These are phyloP conservation scores for Benincasa hispida DNA, from an alignment of 306 rosid genomes.

Conservation along the genomic window DNA sequence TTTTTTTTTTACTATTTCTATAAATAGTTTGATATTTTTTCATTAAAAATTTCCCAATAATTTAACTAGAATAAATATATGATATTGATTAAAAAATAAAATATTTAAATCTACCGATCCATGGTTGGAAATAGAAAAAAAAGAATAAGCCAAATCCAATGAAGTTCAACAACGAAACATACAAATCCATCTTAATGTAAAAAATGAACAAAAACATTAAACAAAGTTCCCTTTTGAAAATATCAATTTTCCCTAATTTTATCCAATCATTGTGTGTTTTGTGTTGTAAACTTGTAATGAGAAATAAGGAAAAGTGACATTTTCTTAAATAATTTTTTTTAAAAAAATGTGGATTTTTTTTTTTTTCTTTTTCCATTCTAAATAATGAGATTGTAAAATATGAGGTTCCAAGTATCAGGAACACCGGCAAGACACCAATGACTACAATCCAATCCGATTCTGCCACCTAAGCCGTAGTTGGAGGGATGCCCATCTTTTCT, in stretches of 20 bases:
- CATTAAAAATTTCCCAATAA: too few species aligned
- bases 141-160: too few species aligned
- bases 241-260: neutral
- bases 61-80: too few species aligned
- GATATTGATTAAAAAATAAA: too few species aligned
- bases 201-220: neutral
- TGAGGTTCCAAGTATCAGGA: slow-evolving; percentile 89
- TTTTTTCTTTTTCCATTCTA: neutral
- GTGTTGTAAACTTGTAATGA: neutral
- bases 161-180: neutral
- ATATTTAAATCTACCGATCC: too few species aligned
- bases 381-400: slow-evolving; percentile 56
- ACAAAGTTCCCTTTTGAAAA: neutral
- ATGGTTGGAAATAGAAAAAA: too few species aligned
- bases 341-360: neutral
- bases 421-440: slow-evolving; percentile 97
- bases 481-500: slow-evolving; percentile 93
- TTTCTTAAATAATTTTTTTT: neutral
- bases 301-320: neutral
- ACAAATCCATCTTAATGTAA: neutral
- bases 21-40: too few species aligned
- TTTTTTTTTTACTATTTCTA: too few species aligned
- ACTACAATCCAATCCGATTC: slow-evolving; percentile 50
- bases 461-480: slow-evolving; percentile 45
- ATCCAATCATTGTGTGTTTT: neutral